Percentiles rank a stretch among this genome's conserved stretches.
phyloP scores from a whole-genome alignment of 805 yeast species.

The Pichia gijzeniarum region DNA sequence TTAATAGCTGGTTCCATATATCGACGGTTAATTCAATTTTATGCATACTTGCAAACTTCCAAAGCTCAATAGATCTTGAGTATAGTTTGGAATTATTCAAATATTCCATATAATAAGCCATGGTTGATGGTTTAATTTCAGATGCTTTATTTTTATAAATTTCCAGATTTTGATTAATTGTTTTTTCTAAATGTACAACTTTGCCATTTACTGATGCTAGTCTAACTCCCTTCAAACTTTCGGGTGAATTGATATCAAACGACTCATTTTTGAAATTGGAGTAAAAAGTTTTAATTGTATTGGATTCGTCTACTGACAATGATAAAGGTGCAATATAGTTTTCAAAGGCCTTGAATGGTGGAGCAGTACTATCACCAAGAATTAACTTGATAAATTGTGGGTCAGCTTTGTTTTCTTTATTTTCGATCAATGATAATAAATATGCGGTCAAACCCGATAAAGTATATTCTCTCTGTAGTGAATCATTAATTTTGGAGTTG shows the following conservation, averaged over 20 bases:
- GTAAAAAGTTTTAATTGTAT: slow-evolving; percentile 9
- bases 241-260: slow-evolving; percentile 30
- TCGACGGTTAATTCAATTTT: slow-evolving; percentile 29
- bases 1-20: slow-evolving; percentile 56
- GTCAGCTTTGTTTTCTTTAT: slow-evolving; percentile 14
- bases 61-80: slow-evolving; percentile 12
- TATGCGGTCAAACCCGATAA: slow-evolving; percentile 16
- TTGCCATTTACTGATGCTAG: slow-evolving; percentile 8
- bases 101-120: slow-evolving; percentile 14
- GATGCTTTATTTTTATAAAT: slow-evolving; percentile 6
- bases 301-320: slow-evolving; percentile 8
- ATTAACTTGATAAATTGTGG: slow-evolving; percentile 20
- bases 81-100: slow-evolving; percentile 11
- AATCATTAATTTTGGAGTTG: neutral
- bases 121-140: slow-evolving; percentile 12
- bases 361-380: neutral
- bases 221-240: slow-evolving; percentile 15
- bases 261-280: neutral
- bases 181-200: slow-evolving; percentile 9
- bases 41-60: slow-evolving; percentile 18
- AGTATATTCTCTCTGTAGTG: slow-evolving; percentile 10
- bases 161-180: slow-evolving; percentile 5
- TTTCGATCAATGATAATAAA: slow-evolving; percentile 17
- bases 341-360: neutral
- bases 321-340: neutral